Conservation (phyloP, 1,284 basidiomycete species). For the Meira nashicola region DNA sequence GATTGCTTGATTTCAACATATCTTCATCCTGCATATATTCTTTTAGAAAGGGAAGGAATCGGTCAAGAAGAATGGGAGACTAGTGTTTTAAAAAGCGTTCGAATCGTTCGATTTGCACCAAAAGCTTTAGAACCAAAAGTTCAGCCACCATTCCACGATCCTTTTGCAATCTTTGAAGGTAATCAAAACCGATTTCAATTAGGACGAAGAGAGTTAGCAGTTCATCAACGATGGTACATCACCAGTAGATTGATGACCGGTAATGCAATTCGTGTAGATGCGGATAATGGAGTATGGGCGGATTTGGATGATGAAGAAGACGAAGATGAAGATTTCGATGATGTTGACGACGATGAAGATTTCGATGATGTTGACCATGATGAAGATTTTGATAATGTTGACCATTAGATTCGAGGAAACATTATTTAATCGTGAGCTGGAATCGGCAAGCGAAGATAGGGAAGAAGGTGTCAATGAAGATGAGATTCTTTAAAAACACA, state of each 20-base stretch:
- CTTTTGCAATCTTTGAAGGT: no score
- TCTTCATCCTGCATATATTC: constrained; percentile 8
- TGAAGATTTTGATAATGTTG: not conserved
- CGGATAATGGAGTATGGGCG: no score
- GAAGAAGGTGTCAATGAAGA: constrained; percentile 12
- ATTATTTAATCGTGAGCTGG: no score
- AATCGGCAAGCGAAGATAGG: not conserved
- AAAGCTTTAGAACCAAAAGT: no score
- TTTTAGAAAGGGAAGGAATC: not conserved
- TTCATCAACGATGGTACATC: no score
- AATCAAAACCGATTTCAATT: no score
- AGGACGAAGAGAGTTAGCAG: no score
- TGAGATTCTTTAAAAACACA: constrained; percentile 1
- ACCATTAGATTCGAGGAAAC: no score
- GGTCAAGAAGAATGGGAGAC: constrained; percentile 4
- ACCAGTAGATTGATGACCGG: no score
- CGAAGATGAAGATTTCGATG: constrained; percentile 13
- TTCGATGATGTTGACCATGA: constrained; percentile 28
- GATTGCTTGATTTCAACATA: constrained; percentile 3
- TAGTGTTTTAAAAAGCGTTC: constrained; percentile 5
- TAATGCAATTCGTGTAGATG: no score
- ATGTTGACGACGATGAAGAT: constrained; percentile 26
- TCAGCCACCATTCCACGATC: no score
- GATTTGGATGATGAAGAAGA: constrained; percentile 1
- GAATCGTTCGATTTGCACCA: constrained; percentile 5